phyloP scores from a whole-genome alignment of 148 eudicot species.

The Selenicereus undatus region DNA sequence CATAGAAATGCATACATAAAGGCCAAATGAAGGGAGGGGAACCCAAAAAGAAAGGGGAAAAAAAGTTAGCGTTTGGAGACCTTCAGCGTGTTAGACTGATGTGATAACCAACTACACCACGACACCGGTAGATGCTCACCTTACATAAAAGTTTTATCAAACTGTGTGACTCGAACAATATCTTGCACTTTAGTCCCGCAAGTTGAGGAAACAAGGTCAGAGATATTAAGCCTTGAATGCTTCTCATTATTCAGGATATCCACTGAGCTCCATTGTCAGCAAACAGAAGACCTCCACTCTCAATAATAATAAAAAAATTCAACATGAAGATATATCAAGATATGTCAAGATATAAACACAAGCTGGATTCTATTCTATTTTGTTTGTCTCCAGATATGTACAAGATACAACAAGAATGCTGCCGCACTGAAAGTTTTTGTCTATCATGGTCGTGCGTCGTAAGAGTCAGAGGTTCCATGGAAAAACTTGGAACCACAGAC shows the following conservation, averaged over 20 bases:
- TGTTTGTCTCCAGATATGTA: not conserved
- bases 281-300: not conserved
- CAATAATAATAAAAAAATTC: not conserved
- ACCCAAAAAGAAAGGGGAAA: too few relatives aligned
- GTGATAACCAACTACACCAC: conserved; percentile 97
- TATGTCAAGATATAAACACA: not conserved
- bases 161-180: not conserved
- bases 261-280: not conserved
- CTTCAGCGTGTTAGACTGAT: conserved; percentile 93
- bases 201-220: not conserved
- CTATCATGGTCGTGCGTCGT: not conserved
- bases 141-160: not conserved
- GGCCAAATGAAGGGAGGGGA: too few relatives aligned
- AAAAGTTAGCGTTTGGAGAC: conserved; percentile 44
- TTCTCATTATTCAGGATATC: not conserved
- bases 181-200: not conserved
- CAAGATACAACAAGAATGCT: not conserved
- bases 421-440: not conserved
- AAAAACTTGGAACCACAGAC: too few relatives aligned
- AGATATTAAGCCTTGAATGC: not conserved
- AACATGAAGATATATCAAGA: not conserved
- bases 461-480: not conserved
- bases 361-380: not conserved
- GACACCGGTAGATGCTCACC: conserved; percentile 36
- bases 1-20: too few relatives aligned